Evolutionary conservation across 805 yeast species (phyloP).

Genomic region (Kazachstania martiniae): DNA sequence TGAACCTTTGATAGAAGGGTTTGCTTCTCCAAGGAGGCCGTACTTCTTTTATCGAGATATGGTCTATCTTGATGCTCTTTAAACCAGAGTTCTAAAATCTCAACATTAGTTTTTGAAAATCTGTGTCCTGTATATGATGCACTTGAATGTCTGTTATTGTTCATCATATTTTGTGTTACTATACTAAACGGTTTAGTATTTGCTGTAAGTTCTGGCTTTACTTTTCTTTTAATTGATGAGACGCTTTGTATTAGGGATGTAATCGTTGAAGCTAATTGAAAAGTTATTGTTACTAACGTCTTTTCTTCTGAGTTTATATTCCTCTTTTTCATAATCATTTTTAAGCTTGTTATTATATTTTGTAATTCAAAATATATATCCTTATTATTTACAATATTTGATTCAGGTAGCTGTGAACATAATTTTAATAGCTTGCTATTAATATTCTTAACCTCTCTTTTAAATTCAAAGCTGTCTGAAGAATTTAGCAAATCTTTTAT

Average conservation of each 20-base stretch:
- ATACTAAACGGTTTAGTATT: constrained; percentile 6
- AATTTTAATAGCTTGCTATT: constrained; percentile 4
- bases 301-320: constrained; percentile 4
- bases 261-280: constrained; percentile 8
- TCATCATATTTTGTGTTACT: constrained; percentile 12
- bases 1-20: constrained; percentile 15
- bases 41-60: constrained; percentile 9
- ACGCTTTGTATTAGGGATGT: constrained; percentile 3
- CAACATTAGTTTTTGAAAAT: constrained; percentile 8
- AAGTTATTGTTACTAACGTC: constrained; percentile 4
- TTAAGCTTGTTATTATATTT: constrained; percentile 2
- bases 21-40: constrained; percentile 3
- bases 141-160: neutral
- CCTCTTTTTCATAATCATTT: constrained; percentile 1
- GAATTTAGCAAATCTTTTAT: constrained; percentile 14
- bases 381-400: too few species aligned
- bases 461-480: constrained; percentile 2
- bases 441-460: constrained; percentile 6
- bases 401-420: constrained; percentile 8
- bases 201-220: neutral
- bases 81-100: constrained; percentile 13
- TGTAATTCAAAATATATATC: constrained; percentile 3
- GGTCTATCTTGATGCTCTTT: constrained; percentile 9
- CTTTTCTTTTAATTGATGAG: constrained; percentile 1
- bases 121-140: constrained; percentile 15